Evolutionary conservation across 2,329 filamentous ascomycete genomes (phyloP), one percentile per base, ranked within the genome.

Genomic region (Colletotrichum truncatum): DNA sequence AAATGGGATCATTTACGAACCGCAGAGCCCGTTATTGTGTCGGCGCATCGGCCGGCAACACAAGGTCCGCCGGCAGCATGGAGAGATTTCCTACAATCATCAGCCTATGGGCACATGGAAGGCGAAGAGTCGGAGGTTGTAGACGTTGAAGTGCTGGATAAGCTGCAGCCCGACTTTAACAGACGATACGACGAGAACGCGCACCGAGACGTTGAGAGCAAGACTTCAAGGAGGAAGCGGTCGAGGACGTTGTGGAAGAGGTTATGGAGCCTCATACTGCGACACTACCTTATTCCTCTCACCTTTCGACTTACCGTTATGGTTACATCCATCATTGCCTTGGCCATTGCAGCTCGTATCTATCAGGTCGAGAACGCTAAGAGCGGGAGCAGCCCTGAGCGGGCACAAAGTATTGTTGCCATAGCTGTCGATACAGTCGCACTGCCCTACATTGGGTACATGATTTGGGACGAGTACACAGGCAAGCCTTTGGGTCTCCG

Each of bases 381-480:
- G 63, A 77, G 73, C 76, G 80, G 70, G 23, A 73, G 73, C 11
- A 75, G 74, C 28, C 78, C 83, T 2, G 89, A 93, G 75, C 89
- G 87, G 28, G 88, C 91, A 38, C 97, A 96, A 54, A 92, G 93
- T 7, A 87, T 94, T 64, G 94, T 98, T 81, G 95, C 95, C 28
- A 91, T 98, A 57, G 88, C 93, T 34, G 92, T 99, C 38, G 95
- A 98, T 77, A 89, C 91, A 6, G 86, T 98, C 12, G 95, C 96
- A 3, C 86, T 98, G 64, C 89, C 95, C 3, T 99, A 98, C 78
- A 91, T 97, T 59, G 81, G 92, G 51, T 98, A 97, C 80, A 96
- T 98, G 81, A 97, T 94, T 23, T 97, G 91, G 81, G 96, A 99
- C 75, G 96, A 99, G 80, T 98, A 98, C 79, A 96, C 93, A 5